Base-by-base conservation (phyloP, 306 rosid species). In the Dryas alaskensis region DNA sequence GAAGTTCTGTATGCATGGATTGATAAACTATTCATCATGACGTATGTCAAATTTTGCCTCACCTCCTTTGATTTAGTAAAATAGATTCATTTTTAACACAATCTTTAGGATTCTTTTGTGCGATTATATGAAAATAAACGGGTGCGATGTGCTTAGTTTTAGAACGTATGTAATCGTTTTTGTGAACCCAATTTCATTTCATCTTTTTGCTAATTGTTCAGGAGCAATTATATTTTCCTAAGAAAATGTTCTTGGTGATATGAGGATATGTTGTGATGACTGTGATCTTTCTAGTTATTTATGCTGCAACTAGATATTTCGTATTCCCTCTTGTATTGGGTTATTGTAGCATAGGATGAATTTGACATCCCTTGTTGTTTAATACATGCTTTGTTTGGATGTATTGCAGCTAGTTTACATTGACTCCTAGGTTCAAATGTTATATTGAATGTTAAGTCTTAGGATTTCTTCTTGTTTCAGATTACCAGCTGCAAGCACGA, bases 401-500 rank as follows among this genome's bases (percentile, higher is more conserved):
- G 49, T 40, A 8, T 62, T 62, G 45, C 3, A 13, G 55, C 55
- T 14, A 51, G 16, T 7, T 19, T 57, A 22, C 4, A 42, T 27
- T 8, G 9, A 19, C 37, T 60, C 43, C 5, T 69, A 6, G 16
- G 4, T 69, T 40, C 2, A 51, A 63, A 42, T 1, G 7, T 40
- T 7, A 22, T 12, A 43, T 39, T 5, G 39, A 54, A 47, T 45
- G 48, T 66, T 67, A 78, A 78, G 48, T 31, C 64, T 25, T 19
- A 11, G 39, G 42, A 12, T 42, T 59, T 61, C 67, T 68, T 79
- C 59, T 25, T 77, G 62, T 76, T 78, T 65, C 92, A 94, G 98
- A 81, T 88, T 75, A 94, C 98, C 59, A 80, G 79, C 83, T 94
- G 98, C 95, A 94, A 87, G 70, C 97, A 94, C 72, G 97, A 94